phyloP scores from a whole-genome alignment of 345 rosid species.

The Reutealis trisperma region DNA sequence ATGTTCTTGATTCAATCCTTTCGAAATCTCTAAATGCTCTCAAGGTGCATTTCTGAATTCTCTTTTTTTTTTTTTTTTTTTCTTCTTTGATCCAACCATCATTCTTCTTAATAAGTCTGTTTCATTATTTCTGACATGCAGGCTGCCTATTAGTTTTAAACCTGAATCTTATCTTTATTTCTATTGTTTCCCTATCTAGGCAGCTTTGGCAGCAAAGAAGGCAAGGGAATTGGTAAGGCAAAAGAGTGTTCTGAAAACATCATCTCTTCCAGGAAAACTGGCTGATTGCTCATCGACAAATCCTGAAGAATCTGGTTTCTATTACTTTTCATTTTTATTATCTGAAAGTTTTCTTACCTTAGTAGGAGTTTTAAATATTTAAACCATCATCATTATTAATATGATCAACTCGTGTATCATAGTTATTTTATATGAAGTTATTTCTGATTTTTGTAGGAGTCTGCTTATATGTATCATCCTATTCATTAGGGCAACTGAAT shows the following conservation, averaged over 20 bases:
- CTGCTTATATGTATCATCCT: not conserved
- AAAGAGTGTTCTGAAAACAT: conserved; percentile 83
- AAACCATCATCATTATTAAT: not conserved
- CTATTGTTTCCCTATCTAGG: conserved; percentile 47
- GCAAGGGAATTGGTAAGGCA: conserved; percentile 95
- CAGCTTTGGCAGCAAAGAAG: conserved; percentile 97
- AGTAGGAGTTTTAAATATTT: not conserved
- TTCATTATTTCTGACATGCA: not conserved
- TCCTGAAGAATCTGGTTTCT: conserved; percentile 90
- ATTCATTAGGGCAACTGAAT: not conserved
- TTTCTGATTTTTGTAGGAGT: too few relatives aligned
- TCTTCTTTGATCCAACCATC: not conserved
- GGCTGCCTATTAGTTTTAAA: not conserved
- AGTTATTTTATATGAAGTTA: too few relatives aligned
- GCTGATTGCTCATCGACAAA: conserved; percentile 93
- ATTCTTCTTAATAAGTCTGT: not conserved
- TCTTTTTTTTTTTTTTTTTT: not conserved
- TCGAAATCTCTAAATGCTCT: conserved; percentile 94
- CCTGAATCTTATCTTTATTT: conserved; percentile 2
- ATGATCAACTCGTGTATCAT: not conserved
- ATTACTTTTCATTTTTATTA: not conserved
- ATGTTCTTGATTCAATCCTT: conserved; percentile 84
- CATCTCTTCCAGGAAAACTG: conserved; percentile 98
- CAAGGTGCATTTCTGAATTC: conserved; percentile 53
- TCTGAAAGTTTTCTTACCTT: not conserved